A percentile compares a stretch with the other conserved stretches of the same genome.
Evolutionary conservation across 495 filamentous ascomycete genomes (phyloP).

Genomic region (Podospora pseudoanserina): DNA sequence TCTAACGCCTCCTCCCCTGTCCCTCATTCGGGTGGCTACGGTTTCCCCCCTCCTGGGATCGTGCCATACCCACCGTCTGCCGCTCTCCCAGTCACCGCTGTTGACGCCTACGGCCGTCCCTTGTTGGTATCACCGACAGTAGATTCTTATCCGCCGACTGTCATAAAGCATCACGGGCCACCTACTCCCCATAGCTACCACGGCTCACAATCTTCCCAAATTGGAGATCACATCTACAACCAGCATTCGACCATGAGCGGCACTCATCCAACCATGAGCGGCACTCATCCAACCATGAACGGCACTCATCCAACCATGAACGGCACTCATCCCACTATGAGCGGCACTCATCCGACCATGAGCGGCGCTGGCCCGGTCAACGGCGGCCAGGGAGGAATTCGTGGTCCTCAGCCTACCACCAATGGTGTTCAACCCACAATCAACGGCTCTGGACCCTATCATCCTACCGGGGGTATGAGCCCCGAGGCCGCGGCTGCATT

Average conservation of each 20-base stretch:
- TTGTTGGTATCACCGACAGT: conserved; percentile 31
- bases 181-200: conserved; percentile 54
- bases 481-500: neutral
- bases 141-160: conserved; percentile 37
- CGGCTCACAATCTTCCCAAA: conserved; percentile 47
- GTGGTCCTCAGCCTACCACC: neutral
- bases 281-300: conserved; percentile 10
- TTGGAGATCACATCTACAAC: conserved; percentile 32
- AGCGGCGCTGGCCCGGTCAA: neutral
- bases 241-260: conserved; percentile 27
- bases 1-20: conserved; percentile 50
- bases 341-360: neutral
- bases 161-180: conserved; percentile 41
- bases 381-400: no score
- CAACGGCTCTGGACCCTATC: neutral
- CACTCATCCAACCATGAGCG: conserved; percentile 22
- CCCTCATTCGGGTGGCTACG: conserved; percentile 34
- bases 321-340: neutral
- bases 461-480: neutral
- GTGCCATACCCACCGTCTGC: conserved; percentile 13
- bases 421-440: neutral
- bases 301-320: neutral
- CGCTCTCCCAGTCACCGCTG: conserved; percentile 29
- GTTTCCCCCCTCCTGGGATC: conserved; percentile 35
- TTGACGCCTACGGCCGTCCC: conserved; percentile 37